Base-by-base conservation (phyloP, 345 rosid genomes). In the Sisymbrium irio region DNA sequence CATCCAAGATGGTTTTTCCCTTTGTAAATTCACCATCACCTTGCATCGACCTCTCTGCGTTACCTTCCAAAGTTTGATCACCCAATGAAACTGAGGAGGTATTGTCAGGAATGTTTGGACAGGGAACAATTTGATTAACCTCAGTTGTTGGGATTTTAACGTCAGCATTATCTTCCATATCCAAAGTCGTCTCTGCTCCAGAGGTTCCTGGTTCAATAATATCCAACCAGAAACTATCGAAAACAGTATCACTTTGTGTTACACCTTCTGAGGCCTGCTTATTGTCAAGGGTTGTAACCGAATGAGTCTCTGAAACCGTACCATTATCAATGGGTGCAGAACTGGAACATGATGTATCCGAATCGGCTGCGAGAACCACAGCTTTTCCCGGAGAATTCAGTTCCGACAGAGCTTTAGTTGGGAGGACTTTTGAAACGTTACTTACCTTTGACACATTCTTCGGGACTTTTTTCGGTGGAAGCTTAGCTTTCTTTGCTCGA, bases 401-500 rank as follows among this genome's bases (percentile, higher is more conserved):
- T 13, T 72, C 82, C 8, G 85, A 64, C 62, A 39, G 62, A 62
- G 68, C 76, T 51, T 78, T 79, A 40, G 40, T 72, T 54, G 83
- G 75, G 59, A 20, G 35, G 15, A 68, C 37, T 73, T 84, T 85
- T 50, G 79, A 53, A 63, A 69, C 84, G 81, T 79, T 85, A 79
- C 71, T 79, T 41, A 65, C 62, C 77, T 89, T 90, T 55, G 83
- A 73, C 51, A 77, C 82, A 74, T 55, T 41, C 78, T 68, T 85
- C 20, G 82, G 78, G 69, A 59, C 82, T 82, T 78, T 85, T 76
- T 87, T 92, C 19, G 92, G 96, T 27, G 85, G 87, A 62, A 79
- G 72, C 81, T 89, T 90, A 46, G 85, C 75, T 83, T 89, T 96
- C 83, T 87, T 96, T 6, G 79, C 78, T 70, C 83, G 92, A 73